Conservation (phyloP, 768 basidiomycete species). For the Macrolepiota dolichaula region DNA sequence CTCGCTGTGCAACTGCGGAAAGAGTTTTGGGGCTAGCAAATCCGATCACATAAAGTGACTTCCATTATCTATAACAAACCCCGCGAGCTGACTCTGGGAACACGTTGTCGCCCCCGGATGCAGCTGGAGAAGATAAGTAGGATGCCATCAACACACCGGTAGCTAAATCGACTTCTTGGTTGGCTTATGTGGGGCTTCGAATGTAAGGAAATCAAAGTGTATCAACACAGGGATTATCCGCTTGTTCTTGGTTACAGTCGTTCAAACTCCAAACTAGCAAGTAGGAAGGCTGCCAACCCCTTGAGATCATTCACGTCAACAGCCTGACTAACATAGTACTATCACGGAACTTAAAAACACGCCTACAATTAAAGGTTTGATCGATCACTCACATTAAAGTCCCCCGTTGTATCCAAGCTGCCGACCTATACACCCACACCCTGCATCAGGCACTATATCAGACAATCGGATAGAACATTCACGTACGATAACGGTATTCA, state of each 20-base stretch:
- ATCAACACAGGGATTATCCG: not conserved
- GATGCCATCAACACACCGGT: too few relatives aligned
- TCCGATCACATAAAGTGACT: too few relatives aligned
- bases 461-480: not conserved
- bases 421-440: constrained; percentile 31
- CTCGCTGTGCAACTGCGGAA: constrained; percentile 5
- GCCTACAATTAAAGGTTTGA: not conserved
- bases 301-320: constrained; percentile 42
- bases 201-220: not conserved
- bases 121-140: too few relatives aligned
- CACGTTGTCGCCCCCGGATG: too few relatives aligned
- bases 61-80: too few relatives aligned
- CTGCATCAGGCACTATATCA: not conserved
- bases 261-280: constrained; percentile 45
- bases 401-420: constrained; percentile 33
- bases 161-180: too few relatives aligned
- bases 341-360: not conserved
- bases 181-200: too few relatives aligned
- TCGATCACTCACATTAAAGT: constrained; percentile 29
- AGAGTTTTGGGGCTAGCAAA: not conserved
- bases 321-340: constrained; percentile 43
- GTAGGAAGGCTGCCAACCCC: constrained; percentile 40
- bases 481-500: constrained; percentile 41
- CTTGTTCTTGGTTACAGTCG: not conserved
- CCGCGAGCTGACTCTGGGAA: too few relatives aligned